Base-by-base conservation (phyloP, 768 basidiomycete genomes). In the Trametes coccinea region DNA sequence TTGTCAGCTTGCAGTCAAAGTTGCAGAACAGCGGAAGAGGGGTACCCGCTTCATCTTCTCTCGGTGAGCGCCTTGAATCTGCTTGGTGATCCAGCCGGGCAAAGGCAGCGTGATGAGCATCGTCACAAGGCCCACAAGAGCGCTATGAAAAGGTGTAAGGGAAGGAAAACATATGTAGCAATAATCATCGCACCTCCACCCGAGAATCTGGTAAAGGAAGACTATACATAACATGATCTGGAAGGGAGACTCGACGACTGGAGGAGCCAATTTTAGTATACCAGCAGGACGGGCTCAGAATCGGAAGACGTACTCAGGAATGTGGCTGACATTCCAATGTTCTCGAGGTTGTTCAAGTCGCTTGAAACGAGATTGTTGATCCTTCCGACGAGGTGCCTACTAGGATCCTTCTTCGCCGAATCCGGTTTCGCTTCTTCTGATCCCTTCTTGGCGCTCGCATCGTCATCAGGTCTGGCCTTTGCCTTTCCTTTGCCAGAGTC, bases 281-380 rank as follows among this genome's bases (percentile, higher is more conserved):
- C 9, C 43, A 22, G 43, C 22, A 2, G 7, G 43, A 44, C 43
- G 9, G 22, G 43, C 43, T n/a, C 22, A 44, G 43, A 5, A 44
- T 74, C 70, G 22, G 22, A 22, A 22, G 80, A 67, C 30, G 79
- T 72, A 59, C 77, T 73, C 63, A 34, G 16, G 22, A 67, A 49
- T 2, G 62, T 46, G 37, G 43, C 27, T 22, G 41, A 31, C 56
- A 49, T 53, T 3, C 34, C 37, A 2, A 41, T 11, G 7, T 41
- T 49, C 22, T 64, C 63, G 17, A 71, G 22, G 61, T 41, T 69
- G 61, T 51, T 71, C 63, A 66, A 67, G 74, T 93, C 90, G 1
- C 86, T 85, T 4, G 89, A 85, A 41, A 90, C 83, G 10, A 92
- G 74, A 57, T 90, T 92, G 70, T 88, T 92, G 71, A 93, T 87